Base-by-base conservation (phyloP, 192 early-diverging fungal genomes). In the Cetraspora pellucida region DNA sequence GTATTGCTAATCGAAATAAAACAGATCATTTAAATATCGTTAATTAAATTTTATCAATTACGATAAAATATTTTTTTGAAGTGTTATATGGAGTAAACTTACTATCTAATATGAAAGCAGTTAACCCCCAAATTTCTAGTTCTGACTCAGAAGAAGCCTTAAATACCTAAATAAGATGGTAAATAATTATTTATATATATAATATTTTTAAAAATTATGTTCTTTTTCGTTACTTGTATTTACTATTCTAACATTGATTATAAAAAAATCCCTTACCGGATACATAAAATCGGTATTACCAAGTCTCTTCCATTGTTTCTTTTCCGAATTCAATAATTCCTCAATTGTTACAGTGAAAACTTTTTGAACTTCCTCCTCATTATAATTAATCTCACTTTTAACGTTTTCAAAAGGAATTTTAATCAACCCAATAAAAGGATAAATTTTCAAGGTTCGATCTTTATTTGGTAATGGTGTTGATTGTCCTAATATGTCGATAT, bases 81-180 rank as follows among this genome's bases (percentile, higher is more conserved):
- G 5, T 1, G 25, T 17, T n/a, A n/a, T n/a, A n/a, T n/a, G n/a
- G 17, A 64, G 47, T 16, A 25, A 23, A 27, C 63, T 77, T 85
- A 85, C 85, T 87, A 57, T 93, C 79, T 27, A 96, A 73, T 44
- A 96, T 87, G 81, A 91, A 94, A 5, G 90, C 92, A 0, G 95
- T 96, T 77, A 96, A 78, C 3, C 93, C 93, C 93, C 91, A 94
- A 47, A 94, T 89, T 16, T 84, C 82, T 66, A 73, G 6, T 21
- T 30, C 54, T 43, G 31, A n/a, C 68, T 13, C 9, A 27, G 52
- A n/a, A 27, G 37, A 54, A 9, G 71, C 14, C 44, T 58, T 27
- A 27, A 58, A 73, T 37, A 58, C 14, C 71, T 73, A 25, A 54
- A 72, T n/a, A 23, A 57, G 13, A 55, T 54, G 17, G 4, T 46